Evolutionary conservation across 1,284 basidiomycete genomes (phyloP).

Genomic region (Ceratobasidium sp.): DNA sequence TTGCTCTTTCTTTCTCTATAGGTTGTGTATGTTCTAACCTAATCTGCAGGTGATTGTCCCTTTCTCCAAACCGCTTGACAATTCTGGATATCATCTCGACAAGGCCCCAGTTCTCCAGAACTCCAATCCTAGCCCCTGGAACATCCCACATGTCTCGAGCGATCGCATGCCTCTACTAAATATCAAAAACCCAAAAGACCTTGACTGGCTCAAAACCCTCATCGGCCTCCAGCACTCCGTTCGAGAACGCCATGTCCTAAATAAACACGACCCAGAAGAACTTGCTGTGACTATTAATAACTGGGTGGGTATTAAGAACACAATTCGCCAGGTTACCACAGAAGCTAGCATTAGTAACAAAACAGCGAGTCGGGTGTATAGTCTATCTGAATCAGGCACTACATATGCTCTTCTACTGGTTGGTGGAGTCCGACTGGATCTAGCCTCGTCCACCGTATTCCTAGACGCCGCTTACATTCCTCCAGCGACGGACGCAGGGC

Average conservation of each 20-base stretch:
- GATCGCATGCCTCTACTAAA: slow-evolving; percentile 16
- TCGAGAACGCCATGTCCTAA: neutral
- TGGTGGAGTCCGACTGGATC: slow-evolving; percentile 20
- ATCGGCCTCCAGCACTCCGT: slow-evolving; percentile 3
- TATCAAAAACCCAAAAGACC: neutral
- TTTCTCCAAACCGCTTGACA: slow-evolving; percentile 7
- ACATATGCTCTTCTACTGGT: slow-evolving; percentile 27
- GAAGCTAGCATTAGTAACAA: neutral
- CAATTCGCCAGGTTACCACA: slow-evolving; percentile 17
- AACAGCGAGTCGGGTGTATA: neutral
- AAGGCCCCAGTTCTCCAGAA: neutral
- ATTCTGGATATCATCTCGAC: neutral
- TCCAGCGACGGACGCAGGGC: slow-evolving; percentile 14
- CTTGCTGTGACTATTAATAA: neutral
- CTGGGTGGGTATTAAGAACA: slow-evolving; percentile 11
- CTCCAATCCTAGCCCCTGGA: neutral
- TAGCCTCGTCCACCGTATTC: slow-evolving; percentile 14
- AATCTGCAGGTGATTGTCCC: slow-evolving; percentile 15
- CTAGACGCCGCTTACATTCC: slow-evolving; percentile 19
- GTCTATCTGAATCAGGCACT: slow-evolving; percentile 9
- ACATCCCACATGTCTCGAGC: neutral
- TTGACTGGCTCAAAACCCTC: slow-evolving; percentile 17
- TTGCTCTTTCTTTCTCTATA: no score
- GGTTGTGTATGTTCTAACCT: neutral
- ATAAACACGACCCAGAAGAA: neutral